These are phyloP conservation scores for Anethum foeniculum DNA, from an alignment of 140 eudicot genomes.

Conservation along the genomic window DNA sequence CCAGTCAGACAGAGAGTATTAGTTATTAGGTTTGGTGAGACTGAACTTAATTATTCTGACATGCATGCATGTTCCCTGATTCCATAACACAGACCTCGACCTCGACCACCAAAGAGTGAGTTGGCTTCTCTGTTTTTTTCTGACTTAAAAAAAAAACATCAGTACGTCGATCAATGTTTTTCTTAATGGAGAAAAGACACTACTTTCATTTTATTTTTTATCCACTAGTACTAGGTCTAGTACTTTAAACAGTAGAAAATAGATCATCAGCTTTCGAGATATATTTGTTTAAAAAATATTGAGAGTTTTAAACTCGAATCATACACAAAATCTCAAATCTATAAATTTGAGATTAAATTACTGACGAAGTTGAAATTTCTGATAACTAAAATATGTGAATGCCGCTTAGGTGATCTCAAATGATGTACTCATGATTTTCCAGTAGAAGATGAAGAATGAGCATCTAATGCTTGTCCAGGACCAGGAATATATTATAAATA, in stretches of 20 bases:
- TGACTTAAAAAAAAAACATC: background rate
- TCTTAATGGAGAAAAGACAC: background rate
- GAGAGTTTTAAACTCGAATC: no score
- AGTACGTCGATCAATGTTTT: no score
- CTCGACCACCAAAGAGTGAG: background rate
- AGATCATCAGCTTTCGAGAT: background rate
- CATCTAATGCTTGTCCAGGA: background rate
- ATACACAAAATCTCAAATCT: no score
- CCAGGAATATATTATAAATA: no score
- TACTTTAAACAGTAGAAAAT: no score
- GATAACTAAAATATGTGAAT: background rate
- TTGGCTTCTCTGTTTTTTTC: background rate
- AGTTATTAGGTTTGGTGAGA: background rate
- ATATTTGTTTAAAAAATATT: no score
- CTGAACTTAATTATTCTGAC: background rate
- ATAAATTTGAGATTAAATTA: background rate
- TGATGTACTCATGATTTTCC: background rate
- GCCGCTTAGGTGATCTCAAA: no score
- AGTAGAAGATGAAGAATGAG: background rate
- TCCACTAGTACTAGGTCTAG: background rate
- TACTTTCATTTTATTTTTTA: background rate
- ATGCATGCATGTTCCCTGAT: background rate
- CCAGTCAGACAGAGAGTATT: background rate
- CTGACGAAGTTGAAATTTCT: background rate
- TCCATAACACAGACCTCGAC: background rate